phyloP scores from a whole-genome alignment of 2,329 filamentous ascomycete genomes.

The Colletotrichum aenigma region DNA sequence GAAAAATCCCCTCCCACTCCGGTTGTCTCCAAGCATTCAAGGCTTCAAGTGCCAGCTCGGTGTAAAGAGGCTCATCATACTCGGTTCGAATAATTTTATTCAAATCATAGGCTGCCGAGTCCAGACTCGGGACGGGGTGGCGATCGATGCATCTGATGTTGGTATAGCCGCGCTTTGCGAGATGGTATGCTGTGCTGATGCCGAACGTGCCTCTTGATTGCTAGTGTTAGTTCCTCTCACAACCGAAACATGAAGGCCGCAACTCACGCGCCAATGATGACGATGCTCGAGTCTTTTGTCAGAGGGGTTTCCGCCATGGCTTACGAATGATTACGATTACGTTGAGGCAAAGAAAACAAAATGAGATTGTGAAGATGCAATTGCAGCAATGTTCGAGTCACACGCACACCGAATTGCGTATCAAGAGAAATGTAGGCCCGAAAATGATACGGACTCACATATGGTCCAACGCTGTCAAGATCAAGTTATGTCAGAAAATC shows the following conservation, averaged over 20 bases:
- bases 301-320: neutral
- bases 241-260: neutral
- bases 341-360: neutral
- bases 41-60: conserved; percentile 2
- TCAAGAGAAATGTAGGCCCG: neutral
- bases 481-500: neutral
- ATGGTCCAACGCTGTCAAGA: neutral
- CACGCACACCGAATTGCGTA: neutral
- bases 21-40: conserved; percentile 9
- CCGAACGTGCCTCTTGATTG: neutral
- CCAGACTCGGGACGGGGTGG: conserved; percentile 7
- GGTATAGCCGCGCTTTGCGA: conserved; percentile 21
- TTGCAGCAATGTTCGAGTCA: too few species aligned
- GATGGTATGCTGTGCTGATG: conserved; percentile 12
- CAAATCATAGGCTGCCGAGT: conserved; percentile 21
- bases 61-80: conserved; percentile 15
- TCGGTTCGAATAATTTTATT: conserved; percentile 17
- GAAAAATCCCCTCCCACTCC: conserved; percentile 17
- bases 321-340: neutral
- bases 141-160: conserved; percentile 20
- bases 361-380: neutral
- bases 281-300: conserved; percentile 3
- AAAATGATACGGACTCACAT: too few species aligned
- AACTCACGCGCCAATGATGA: conserved; percentile 21
- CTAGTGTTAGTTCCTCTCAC: too few species aligned